A percentile compares a stretch with the other conserved stretches of the same genome.
phyloP scores from a whole-genome alignment of 2,329 filamentous ascomycete genomes.

The Colletotrichum phormii region DNA sequence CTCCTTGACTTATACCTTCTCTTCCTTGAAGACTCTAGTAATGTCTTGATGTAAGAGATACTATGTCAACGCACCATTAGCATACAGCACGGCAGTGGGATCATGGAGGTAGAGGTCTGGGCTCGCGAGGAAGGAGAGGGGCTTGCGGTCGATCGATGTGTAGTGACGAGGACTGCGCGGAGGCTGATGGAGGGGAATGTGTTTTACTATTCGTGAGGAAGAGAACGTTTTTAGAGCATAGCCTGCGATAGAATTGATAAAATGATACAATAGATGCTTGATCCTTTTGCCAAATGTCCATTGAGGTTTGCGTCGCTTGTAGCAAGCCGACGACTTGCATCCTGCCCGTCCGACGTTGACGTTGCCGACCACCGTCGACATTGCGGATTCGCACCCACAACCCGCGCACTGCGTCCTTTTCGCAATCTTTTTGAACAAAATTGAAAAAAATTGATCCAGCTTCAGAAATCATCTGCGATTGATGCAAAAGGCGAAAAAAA shows the following conservation, averaged over 20 bases:
- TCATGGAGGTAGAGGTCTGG: slow-evolving; percentile 42
- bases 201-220: slow-evolving; percentile 40
- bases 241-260: neutral
- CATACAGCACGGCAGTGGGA: slow-evolving; percentile 46
- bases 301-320: neutral
- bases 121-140: slow-evolving; percentile 37
- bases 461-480: neutral
- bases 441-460: neutral
- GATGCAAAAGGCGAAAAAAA: slow-evolving; percentile 1
- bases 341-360: too few relatives aligned
- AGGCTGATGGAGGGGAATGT: slow-evolving; percentile 47
- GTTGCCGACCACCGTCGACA: too few relatives aligned
- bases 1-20: too few relatives aligned
- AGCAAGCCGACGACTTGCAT: neutral
- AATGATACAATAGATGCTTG: too few relatives aligned
- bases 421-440: neutral
- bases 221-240: neutral
- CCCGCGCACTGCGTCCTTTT: neutral
- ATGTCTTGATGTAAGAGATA: too few relatives aligned
- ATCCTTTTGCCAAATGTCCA: too few relatives aligned
- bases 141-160: slow-evolving; percentile 40
- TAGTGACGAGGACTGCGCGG: slow-evolving; percentile 46
- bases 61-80: neutral
- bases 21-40: too few relatives aligned
- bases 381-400: too few relatives aligned